Percentiles rank a stretch among this genome's conserved stretches.
Evolutionary conservation across 2,329 filamentous ascomycete species (phyloP).

Genomic region (Aspergillus aculeatus): DNA sequence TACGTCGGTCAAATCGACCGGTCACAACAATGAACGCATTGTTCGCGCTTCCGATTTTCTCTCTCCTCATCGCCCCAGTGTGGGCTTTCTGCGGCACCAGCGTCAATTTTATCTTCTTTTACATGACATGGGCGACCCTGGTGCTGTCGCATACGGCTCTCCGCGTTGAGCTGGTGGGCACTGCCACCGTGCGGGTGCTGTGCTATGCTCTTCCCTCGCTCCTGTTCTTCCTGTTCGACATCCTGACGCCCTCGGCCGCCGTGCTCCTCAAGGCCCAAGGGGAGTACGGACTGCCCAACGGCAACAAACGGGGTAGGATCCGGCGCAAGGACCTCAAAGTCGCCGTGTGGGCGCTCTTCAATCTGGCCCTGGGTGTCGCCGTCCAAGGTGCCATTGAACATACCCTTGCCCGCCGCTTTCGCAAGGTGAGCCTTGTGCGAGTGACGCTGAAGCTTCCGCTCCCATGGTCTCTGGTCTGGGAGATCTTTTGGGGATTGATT

Average conservation of each 20-base stretch:
- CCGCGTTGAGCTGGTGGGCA: slow-evolving; percentile 71
- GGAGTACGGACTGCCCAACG: slow-evolving; percentile 48
- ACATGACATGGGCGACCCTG: slow-evolving; percentile 83
- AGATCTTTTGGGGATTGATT: slow-evolving; percentile 54
- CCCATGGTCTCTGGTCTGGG: slow-evolving; percentile 60
- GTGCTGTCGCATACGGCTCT: slow-evolving; percentile 74
- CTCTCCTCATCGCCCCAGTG: slow-evolving; percentile 29
- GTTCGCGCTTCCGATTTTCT: slow-evolving; percentile 31
- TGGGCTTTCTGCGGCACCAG: slow-evolving; percentile 71
- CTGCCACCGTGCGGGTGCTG: slow-evolving; percentile 63
- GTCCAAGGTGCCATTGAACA: slow-evolving; percentile 59
- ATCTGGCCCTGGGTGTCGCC: slow-evolving; percentile 54
- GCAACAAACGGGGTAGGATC: slow-evolving; percentile 38
- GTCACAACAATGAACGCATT: slow-evolving; percentile 53
- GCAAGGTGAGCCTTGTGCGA: slow-evolving; percentile 55
- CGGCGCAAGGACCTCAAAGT: slow-evolving; percentile 50
- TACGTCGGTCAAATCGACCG: too few species aligned
- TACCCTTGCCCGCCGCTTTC: slow-evolving; percentile 53
- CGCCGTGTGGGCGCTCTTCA: slow-evolving; percentile 54
- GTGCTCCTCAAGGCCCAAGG: slow-evolving; percentile 68
- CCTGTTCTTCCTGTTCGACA: slow-evolving; percentile 71
- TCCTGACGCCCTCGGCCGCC: slow-evolving; percentile 66
- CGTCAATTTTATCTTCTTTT: slow-evolving; percentile 84
- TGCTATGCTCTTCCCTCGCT: slow-evolving; percentile 74
- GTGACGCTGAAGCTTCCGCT: slow-evolving; percentile 61